Conservation (phyloP, 2,329 filamentous ascomycete species). For the Phoma herbarum region DNA sequence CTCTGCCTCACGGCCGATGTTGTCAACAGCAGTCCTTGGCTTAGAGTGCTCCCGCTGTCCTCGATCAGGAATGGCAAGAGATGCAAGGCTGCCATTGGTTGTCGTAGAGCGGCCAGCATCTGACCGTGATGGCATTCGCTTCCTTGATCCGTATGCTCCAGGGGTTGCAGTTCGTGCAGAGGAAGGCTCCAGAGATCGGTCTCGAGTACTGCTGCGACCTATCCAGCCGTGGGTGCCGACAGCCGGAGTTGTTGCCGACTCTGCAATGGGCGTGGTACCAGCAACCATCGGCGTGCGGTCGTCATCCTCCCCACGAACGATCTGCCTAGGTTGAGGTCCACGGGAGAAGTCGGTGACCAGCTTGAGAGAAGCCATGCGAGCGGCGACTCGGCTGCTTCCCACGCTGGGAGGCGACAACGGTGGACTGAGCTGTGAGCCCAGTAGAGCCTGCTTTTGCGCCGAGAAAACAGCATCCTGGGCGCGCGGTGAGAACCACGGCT, state of each 20-base stretch:
- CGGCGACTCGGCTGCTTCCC: conserved; percentile 63
- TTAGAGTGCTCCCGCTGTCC: conserved; percentile 43
- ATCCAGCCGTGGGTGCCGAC: conserved; percentile 56
- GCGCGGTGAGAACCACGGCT: conserved; percentile 87
- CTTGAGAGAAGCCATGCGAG: conserved; percentile 85
- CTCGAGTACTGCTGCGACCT: conserved; percentile 41
- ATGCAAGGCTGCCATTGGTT: conserved; percentile 46
- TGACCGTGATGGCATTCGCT: conserved; percentile 65
- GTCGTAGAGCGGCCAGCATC: conserved; percentile 44
- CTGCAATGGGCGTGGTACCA: conserved; percentile 86
- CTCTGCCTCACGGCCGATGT: conserved; percentile 53
- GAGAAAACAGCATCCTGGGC: conserved; percentile 69
- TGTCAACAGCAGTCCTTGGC: conserved; percentile 49
- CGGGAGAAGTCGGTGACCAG: conserved; percentile 86
- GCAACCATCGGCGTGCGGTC: conserved; percentile 77
- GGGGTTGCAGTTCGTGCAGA: conserved; percentile 62
- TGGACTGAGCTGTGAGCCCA: conserved; percentile 69
- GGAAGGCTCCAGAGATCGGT: conserved; percentile 54
- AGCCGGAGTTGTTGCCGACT: conserved; percentile 71
- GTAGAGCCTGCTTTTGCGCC: conserved; percentile 62
- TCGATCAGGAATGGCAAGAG: conserved; percentile 48
- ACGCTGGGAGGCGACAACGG: conserved; percentile 77
- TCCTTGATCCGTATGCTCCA: conserved; percentile 68
- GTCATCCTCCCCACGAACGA: conserved; percentile 69
- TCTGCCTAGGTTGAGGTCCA: conserved; percentile 59